phyloP scores from a whole-genome alignment of 2,329 filamentous ascomycete species.

The Grosmannia penicillata region DNA sequence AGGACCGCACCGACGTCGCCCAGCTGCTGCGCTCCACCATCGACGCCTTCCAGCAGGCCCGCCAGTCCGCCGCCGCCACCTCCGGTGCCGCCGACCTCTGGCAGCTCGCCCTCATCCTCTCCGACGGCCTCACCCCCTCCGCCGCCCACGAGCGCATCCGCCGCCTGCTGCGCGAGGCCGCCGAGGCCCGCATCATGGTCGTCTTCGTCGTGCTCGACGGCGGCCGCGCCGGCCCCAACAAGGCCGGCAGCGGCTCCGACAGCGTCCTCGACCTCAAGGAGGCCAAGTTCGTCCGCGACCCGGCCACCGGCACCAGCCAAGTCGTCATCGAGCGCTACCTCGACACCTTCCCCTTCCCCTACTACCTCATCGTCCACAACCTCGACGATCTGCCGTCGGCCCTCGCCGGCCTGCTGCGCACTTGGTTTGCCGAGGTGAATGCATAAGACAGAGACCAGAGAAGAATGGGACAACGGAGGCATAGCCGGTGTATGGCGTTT shows the following conservation, averaged over 20 bases:
- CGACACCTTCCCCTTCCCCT: conserved; percentile 91
- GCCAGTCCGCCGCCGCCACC: conserved; percentile 34
- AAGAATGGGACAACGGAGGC: too few relatives aligned
- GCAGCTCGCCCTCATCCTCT: conserved; percentile 89
- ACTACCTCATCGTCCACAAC: conserved; percentile 89
- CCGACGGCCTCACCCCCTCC: conserved; percentile 79
- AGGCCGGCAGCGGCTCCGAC: conserved; percentile 27
- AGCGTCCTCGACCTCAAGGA: conserved; percentile 81
- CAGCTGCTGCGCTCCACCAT: conserved; percentile 66
- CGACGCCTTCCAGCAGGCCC: conserved; percentile 64
- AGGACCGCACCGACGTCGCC: conserved; percentile 74
- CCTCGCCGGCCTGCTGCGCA: conserved; percentile 73
- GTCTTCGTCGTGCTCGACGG: conserved; percentile 94
- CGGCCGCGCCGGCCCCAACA: conserved; percentile 25
- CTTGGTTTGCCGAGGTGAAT: conserved; percentile 73
- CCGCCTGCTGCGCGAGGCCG: conserved; percentile 68
- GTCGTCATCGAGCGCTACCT: conserved; percentile 82
- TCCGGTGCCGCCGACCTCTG: conserved; percentile 57
- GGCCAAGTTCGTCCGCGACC: conserved; percentile 62
- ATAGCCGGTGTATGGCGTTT: too few relatives aligned
- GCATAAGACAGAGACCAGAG: not conserved
- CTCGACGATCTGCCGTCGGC: conserved; percentile 83
- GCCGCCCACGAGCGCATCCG: conserved; percentile 69
- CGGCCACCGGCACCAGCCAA: conserved; percentile 38
- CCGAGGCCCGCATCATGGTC: conserved; percentile 92